Conservation (phyloP, 2,329 filamentous ascomycete genomes). For the Beauveria bassiana region DNA sequence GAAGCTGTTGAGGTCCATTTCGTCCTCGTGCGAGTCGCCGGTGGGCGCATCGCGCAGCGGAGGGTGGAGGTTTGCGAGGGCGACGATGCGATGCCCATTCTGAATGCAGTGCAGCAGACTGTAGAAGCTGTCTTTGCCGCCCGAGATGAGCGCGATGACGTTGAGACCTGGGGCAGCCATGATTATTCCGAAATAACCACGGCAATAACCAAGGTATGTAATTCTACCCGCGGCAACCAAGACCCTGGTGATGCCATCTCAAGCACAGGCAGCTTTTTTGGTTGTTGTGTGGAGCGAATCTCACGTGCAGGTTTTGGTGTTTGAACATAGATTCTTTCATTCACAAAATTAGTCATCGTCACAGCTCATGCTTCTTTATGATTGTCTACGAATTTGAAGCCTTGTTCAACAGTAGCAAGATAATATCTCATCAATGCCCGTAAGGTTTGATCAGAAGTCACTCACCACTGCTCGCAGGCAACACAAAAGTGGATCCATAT, state of each 20-base stretch:
- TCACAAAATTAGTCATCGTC: not conserved
- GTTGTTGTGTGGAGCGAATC: constrained; percentile 4
- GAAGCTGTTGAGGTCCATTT: constrained; percentile 77
- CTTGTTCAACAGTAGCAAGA: not conserved
- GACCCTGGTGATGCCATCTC: not conserved
- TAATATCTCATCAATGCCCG: not conserved
- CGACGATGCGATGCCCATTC: constrained; percentile 78
- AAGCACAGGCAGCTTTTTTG: not conserved
- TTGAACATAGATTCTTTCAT: not conserved
- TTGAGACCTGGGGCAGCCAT: constrained; percentile 48
- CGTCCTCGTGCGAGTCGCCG: constrained; percentile 10
- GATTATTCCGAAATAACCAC: not conserved
- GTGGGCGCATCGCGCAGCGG: constrained; percentile 11
- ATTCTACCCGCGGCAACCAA: not conserved
- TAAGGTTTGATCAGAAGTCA: not conserved
- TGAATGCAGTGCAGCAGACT: constrained; percentile 82
- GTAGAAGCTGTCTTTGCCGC: constrained; percentile 95
- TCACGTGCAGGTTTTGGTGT: constrained; percentile 4
- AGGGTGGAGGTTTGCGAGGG: constrained; percentile 68
- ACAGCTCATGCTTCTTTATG: not conserved
- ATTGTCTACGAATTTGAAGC: not conserved
- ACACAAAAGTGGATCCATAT: not conserved
- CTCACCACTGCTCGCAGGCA: not conserved
- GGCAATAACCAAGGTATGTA: too few relatives aligned
- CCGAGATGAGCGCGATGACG: constrained; percentile 88